phyloP scores from a whole-genome alignment of 768 basidiomycete genomes.

The Kwoniella sp. region DNA sequence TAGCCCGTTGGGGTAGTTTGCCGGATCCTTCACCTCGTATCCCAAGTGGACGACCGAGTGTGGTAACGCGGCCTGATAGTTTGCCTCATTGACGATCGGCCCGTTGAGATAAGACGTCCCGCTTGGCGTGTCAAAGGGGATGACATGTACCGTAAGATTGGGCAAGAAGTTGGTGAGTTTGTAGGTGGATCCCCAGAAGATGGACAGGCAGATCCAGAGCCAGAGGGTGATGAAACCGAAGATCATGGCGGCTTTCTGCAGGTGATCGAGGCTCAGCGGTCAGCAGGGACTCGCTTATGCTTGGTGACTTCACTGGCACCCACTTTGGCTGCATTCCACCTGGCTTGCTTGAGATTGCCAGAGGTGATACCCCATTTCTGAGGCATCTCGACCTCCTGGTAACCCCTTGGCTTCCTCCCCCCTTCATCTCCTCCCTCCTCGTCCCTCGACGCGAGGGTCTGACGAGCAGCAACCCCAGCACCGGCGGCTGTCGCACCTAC shows the following conservation, averaged over 20 bases:
- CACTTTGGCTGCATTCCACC: slow-evolving; percentile 20
- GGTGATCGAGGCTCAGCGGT: not conserved
- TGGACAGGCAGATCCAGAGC: slow-evolving; percentile 34
- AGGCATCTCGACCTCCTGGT: slow-evolving; percentile 1
- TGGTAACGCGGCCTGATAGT: slow-evolving; percentile 18
- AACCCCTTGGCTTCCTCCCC: slow-evolving; percentile 8
- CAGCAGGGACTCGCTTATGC: too few relatives aligned
- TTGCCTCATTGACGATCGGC: slow-evolving; percentile 28
- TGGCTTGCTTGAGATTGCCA: slow-evolving; percentile 8
- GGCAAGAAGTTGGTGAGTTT: slow-evolving; percentile 26
- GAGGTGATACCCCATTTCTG: slow-evolving; percentile 11
- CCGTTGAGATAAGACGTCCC: slow-evolving; percentile 31
- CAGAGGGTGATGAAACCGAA: slow-evolving; percentile 24
- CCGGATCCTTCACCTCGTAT: slow-evolving; percentile 24
- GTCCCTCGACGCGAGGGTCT: slow-evolving; percentile 1
- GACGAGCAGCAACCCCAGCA: slow-evolving; percentile 14
- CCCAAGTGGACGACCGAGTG: slow-evolving; percentile 30
- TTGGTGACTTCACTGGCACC: not conserved
- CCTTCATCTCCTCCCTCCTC: not conserved
- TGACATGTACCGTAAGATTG: slow-evolving; percentile 36
- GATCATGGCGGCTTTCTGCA: slow-evolving; percentile 15
- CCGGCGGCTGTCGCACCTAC: slow-evolving; percentile 6
- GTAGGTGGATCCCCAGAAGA: slow-evolving; percentile 43
- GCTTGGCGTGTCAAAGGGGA: slow-evolving; percentile 42
- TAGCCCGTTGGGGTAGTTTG: slow-evolving; percentile 34